A percentile compares a stretch with the other conserved stretches of the same genome.
Evolutionary conservation across 2,329 filamentous ascomycete genomes (phyloP).

Genomic region (Myriosclerotinia curreyana): DNA sequence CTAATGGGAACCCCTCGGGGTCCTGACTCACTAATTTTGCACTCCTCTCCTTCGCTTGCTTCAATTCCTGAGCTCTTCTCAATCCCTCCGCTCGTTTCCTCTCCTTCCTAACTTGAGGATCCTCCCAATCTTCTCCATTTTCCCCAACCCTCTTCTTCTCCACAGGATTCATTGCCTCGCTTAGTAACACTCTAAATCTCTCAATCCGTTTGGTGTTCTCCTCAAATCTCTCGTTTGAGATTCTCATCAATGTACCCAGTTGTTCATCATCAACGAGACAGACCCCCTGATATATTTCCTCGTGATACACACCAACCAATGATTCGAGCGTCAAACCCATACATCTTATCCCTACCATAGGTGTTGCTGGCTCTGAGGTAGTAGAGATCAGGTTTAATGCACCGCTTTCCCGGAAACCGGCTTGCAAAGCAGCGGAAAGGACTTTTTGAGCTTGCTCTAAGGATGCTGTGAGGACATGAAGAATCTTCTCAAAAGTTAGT

Average conservation of each 20-base stretch:
- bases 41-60: conserved; percentile 12
- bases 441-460: conserved; percentile 70
- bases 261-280: conserved; percentile 64
- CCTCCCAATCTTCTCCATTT: conserved; percentile 52
- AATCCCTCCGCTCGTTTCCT: conserved; percentile 59
- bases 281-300: conserved; percentile 41
- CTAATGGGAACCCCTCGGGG: background rate
- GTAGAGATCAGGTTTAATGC: conserved; percentile 61
- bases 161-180: conserved; percentile 27
- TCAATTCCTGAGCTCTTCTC: conserved; percentile 42
- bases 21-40: background rate
- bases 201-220: conserved; percentile 67
- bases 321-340: conserved; percentile 80
- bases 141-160: conserved; percentile 35
- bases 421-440: conserved; percentile 70
- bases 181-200: conserved; percentile 54
- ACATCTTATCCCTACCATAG: conserved; percentile 82
- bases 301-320: conserved; percentile 60
- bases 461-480: conserved; percentile 81
- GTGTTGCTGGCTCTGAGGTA: conserved; percentile 45
- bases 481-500: conserved; percentile 57
- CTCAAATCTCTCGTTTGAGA: conserved; percentile 72
- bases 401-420: conserved; percentile 88
- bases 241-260: conserved; percentile 60
- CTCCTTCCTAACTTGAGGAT: conserved; percentile 49